Percentiles rank a stretch among this genome's conserved stretches.
Evolutionary conservation across 2,329 filamentous ascomycete genomes (phyloP).

Genomic region (Ophiostoma novo-ulmi): DNA sequence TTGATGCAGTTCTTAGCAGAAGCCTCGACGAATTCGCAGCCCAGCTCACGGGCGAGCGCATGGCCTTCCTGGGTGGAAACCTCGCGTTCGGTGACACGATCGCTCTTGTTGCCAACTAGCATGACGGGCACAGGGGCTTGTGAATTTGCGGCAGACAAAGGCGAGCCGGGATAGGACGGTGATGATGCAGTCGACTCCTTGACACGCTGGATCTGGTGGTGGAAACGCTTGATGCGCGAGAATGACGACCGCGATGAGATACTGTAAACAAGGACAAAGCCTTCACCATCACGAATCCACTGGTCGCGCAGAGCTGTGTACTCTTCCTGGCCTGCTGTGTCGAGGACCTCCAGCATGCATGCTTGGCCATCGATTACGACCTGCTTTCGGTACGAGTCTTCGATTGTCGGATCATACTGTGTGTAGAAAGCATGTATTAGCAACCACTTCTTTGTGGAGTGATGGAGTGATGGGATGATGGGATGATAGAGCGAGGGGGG

Average conservation of each 20-base stretch:
- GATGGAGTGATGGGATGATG: not conserved
- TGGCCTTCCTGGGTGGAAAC: conserved; percentile 95
- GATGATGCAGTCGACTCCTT: conserved; percentile 83
- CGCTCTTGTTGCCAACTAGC: conserved; percentile 98
- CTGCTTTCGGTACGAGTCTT: conserved; percentile 83
- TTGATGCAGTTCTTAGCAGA: conserved; percentile 98
- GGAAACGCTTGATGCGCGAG: conserved; percentile 87
- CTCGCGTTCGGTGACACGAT: conserved; percentile 90
- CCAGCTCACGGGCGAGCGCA: conserved; percentile 82
- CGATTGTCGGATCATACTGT: conserved; percentile 81
- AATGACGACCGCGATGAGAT: conserved; percentile 97
- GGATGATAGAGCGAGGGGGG: not conserved
- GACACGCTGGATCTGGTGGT: conserved; percentile 94
- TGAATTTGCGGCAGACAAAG: conserved; percentile 54
- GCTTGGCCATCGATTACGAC: conserved; percentile 91
- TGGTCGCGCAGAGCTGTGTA: conserved; percentile 95
- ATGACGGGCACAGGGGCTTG: conserved; percentile 82
- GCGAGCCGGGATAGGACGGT: conserved; percentile 70
- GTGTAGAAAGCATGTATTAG: conserved; percentile 16
- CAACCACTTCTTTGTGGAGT: not conserved
- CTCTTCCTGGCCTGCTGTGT: conserved; percentile 97
- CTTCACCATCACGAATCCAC: conserved; percentile 97
- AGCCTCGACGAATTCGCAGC: conserved; percentile 94
- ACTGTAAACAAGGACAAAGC: conserved; percentile 96
- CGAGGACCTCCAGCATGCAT: conserved; percentile 95